Evolutionary conservation across 176 grass and related monocot species (phyloP).

Genomic region (Cenchrus purpureus): DNA sequence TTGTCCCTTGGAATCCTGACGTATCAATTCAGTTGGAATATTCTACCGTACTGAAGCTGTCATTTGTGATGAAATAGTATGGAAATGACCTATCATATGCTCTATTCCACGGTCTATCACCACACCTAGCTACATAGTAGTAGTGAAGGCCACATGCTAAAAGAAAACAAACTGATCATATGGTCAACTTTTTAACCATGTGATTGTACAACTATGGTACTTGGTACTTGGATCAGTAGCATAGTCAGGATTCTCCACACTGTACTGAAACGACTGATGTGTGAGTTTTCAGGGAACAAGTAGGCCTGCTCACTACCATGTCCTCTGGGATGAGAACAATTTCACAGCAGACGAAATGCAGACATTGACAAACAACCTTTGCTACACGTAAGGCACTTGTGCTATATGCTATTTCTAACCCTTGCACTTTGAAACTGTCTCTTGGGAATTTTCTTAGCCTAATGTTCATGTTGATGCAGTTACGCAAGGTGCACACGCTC

Average conservation of each 20-base stretch:
- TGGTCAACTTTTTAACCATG: conserved; percentile 36
- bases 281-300: conserved; percentile 73
- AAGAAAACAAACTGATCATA: conserved; percentile 39
- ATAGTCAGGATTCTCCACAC: conserved; percentile 12
- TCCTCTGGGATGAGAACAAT: conserved; percentile 88
- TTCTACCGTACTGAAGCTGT: conserved; percentile 34
- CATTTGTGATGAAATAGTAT: conserved; percentile 36
- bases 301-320: conserved; percentile 81
- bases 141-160: conserved; percentile 19
- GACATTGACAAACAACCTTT: conserved; percentile 99
- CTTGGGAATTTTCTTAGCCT: conserved; percentile 16
- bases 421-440: conserved; percentile 19
- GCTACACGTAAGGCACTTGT: conserved; percentile 83
- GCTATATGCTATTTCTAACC: not conserved
- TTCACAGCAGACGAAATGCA: conserved; percentile 90
- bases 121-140: conserved; percentile 17
- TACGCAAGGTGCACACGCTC: conserved; percentile 97
- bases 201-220: conserved; percentile 43
- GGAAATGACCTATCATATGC: conserved; percentile 20
- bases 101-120: conserved; percentile 44
- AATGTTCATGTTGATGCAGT: conserved; percentile 56
- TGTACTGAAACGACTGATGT: conserved; percentile 48
- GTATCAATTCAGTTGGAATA: conserved; percentile 26
- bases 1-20: conserved; percentile 31
- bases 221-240: conserved; percentile 31